Evolutionary conservation across 2,329 filamentous ascomycete genomes (phyloP).

Genomic region (Nectriaceae sp.): DNA sequence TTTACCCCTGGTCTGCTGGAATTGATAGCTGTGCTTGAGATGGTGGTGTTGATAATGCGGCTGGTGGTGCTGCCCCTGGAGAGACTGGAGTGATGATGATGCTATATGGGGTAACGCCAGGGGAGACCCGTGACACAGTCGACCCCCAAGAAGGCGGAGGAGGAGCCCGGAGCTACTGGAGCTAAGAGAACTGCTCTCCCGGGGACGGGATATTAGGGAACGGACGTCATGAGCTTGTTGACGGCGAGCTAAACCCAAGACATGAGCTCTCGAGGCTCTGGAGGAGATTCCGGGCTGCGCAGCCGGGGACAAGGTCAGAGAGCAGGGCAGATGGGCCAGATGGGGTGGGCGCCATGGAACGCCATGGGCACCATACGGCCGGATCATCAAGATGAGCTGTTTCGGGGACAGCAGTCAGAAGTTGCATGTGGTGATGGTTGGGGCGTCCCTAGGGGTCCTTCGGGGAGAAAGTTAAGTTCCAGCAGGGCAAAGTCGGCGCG

Average conservation of each 20-base stretch:
- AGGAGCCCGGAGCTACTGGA: neutral
- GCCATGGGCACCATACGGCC: constrained; percentile 27
- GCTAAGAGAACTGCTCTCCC: neutral
- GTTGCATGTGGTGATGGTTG: constrained; percentile 22
- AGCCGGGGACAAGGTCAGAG: neutral
- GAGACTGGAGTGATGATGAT: neutral
- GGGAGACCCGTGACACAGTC: neutral
- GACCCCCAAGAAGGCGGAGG: neutral
- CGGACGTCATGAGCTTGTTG: neutral
- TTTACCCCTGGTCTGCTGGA: constrained; percentile 44
- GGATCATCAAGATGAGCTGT: constrained; percentile 29
- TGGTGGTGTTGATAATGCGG: too few species aligned
- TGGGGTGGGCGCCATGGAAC: constrained; percentile 7
- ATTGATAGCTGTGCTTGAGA: too few species aligned
- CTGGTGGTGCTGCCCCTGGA: too few species aligned
- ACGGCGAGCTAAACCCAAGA: neutral
- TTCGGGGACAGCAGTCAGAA: constrained; percentile 12
- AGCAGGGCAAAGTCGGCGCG: too few species aligned
- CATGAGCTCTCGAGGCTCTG: neutral
- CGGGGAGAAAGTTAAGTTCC: too few species aligned
- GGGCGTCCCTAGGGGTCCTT: too few species aligned
- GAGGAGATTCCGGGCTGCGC: too few species aligned
- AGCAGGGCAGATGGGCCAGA: neutral
- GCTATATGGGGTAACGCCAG: neutral
- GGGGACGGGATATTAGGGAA: neutral